Conservation (phyloP, 441 rosid genomes). For the Euphorbia celastroides region DNA sequence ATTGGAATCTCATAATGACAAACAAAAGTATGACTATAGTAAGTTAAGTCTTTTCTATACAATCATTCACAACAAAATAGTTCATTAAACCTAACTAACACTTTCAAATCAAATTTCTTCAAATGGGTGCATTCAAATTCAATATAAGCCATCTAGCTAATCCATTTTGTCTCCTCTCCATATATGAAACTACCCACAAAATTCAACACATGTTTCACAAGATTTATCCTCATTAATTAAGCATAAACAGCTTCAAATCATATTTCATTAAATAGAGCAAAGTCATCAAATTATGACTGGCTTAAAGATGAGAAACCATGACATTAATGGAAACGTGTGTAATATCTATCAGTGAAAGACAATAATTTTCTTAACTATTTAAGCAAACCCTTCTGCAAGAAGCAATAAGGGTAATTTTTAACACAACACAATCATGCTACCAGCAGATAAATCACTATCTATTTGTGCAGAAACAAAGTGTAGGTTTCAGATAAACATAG, state of each 20-base stretch:
- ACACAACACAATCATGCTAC: conserved; percentile 13
- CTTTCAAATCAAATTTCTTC: too few relatives aligned
- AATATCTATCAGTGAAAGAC: conserved; percentile 26
- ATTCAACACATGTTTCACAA: background rate
- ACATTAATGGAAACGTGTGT: too few relatives aligned
- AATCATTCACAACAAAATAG: background rate
- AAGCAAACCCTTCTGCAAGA: conserved; percentile 11
- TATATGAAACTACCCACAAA: background rate
- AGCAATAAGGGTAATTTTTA: conserved; percentile 23
- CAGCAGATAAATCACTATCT: conserved; percentile 13
- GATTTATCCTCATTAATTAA: background rate
- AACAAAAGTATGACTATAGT: background rate
- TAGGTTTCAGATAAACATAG: background rate
- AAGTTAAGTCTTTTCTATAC: background rate
- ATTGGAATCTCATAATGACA: background rate
- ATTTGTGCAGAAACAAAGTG: conserved; percentile 23
- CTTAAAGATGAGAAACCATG: background rate
- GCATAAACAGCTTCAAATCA: background rate
- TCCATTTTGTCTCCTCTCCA: background rate
- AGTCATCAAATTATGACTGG: background rate
- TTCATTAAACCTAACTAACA: too few relatives aligned
- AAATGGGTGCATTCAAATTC: conserved; percentile 8
- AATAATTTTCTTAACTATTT: conserved; percentile 27
- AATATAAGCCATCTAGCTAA: background rate
- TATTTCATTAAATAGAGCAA: background rate